Conservation (phyloP, 2,329 filamentous ascomycete genomes). For the Sphaerulina populicola region DNA sequence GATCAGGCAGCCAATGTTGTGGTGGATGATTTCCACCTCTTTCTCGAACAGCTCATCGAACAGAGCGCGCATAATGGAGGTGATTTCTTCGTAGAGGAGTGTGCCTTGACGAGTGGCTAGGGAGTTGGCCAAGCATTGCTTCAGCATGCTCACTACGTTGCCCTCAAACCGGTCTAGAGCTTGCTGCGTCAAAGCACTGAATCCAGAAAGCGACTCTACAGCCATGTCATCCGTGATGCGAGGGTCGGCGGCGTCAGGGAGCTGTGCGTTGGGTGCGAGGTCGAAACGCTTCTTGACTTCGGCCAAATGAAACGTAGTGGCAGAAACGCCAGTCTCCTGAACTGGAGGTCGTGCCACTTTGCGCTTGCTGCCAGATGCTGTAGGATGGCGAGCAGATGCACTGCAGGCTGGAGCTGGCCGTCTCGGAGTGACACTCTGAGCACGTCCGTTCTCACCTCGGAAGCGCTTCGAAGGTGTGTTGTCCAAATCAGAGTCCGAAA, state of each 20-base stretch:
- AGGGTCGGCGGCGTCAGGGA: background rate
- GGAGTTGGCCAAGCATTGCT: slow-evolving; percentile 15
- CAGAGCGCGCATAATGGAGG: slow-evolving; percentile 25
- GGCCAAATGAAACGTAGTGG: background rate
- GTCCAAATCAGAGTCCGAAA: slow-evolving; percentile 11
- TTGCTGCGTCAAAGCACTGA: slow-evolving; percentile 24
- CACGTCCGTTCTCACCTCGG: slow-evolving; percentile 21
- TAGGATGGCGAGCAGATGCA: slow-evolving; percentile 28
- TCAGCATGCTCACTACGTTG: slow-evolving; percentile 23
- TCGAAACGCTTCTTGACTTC: slow-evolving; percentile 4
- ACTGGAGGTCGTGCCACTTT: background rate
- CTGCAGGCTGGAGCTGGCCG: background rate
- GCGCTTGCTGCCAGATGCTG: slow-evolving; percentile 23
- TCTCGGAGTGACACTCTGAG: slow-evolving; percentile 3
- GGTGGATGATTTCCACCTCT: slow-evolving; percentile 22
- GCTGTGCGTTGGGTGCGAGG: background rate
- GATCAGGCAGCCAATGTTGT: slow-evolving; percentile 12
- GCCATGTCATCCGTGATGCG: slow-evolving; percentile 24
- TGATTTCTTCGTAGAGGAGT: slow-evolving; percentile 25
- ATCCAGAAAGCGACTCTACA: slow-evolving; percentile 25
- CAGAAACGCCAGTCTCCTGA: background rate
- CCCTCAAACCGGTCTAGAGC: slow-evolving; percentile 28
- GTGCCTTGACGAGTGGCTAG: slow-evolving; percentile 30
- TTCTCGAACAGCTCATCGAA: slow-evolving; percentile 26
- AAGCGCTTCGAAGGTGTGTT: slow-evolving; percentile 29